phyloP scores from a whole-genome alignment of 768 basidiomycete species.

The Paxillus rubicundulus region DNA sequence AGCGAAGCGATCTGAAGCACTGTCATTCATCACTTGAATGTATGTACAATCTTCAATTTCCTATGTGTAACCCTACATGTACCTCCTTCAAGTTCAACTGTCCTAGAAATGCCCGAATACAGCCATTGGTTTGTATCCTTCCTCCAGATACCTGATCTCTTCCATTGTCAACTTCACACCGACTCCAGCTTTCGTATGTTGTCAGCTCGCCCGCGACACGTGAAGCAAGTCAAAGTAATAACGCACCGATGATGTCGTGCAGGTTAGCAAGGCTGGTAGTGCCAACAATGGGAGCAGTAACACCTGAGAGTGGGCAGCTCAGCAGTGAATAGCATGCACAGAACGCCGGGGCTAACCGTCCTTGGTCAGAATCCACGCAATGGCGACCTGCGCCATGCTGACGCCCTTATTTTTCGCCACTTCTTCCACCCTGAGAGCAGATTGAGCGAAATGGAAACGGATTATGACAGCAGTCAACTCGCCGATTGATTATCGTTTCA shows the following conservation, averaged over 20 bases:
- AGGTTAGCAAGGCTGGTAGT: slow-evolving; percentile 40
- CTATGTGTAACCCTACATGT: not conserved
- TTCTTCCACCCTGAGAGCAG: slow-evolving; percentile 36
- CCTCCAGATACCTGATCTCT: slow-evolving; percentile 46
- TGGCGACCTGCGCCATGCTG: slow-evolving; percentile 43
- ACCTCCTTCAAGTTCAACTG: not conserved
- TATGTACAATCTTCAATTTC: not conserved
- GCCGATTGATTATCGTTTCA: slow-evolving; percentile 29
- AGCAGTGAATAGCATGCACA: not conserved
- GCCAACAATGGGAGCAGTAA: slow-evolving; percentile 46
- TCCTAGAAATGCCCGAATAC: slow-evolving; percentile 38
- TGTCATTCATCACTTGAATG: not conserved
- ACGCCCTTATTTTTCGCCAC: slow-evolving; percentile 35
- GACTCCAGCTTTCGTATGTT: slow-evolving; percentile 26
- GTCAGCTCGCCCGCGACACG: slow-evolving; percentile 5
- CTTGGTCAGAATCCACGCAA: slow-evolving; percentile 39
- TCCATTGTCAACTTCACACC: slow-evolving; percentile 46
- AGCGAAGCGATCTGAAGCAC: not conserved
- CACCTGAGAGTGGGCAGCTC: slow-evolving; percentile 13
- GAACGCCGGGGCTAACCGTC: slow-evolving; percentile 18
- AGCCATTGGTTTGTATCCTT: slow-evolving; percentile 41
- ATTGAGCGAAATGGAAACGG: not conserved
- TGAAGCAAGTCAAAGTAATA: not conserved
- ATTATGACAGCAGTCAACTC: not conserved
- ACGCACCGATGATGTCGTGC: slow-evolving; percentile 39